Evolutionary conservation across 331 rosid genomes (phyloP), one percentile per base, ranked within the genome.

Genomic region (Phaseolus coccineus): DNA sequence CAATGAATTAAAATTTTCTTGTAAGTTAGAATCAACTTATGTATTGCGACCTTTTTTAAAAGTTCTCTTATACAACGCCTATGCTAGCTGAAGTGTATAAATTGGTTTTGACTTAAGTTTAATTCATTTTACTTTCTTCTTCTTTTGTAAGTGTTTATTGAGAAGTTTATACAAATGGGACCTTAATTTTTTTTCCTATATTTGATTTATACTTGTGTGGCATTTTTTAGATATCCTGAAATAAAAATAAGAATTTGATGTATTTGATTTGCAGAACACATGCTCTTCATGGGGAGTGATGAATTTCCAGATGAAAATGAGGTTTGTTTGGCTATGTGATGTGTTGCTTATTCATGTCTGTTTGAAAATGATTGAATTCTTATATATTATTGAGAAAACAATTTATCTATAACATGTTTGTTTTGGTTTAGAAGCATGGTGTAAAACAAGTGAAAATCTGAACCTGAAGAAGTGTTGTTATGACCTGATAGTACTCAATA

Each of bases 211-310:
- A 27, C 0, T 12, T 64, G 27, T 27, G 44, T 76, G 65, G 3
- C 69, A 39, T 39, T 24, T 58, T 33, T 19, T 40, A 8, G 22
- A 52, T 64, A 39, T 52, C 28, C 10, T 61, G 22, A 5, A 52
- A 71, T 40, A 1, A 67, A 42, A 42, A 19, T 44, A 35, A n/a
- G 27, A 61, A 25, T 75, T 80, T 31, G 59, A 33, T 39, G 59
- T 64, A 7, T 72, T 8, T 84, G 72, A 42, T 76, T 76, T 91
- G 87, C 88, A 96, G 99, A 96, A 82, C 99, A 96, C 85, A 96
- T 96, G 99, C 98, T 96, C 63, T 96, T 96, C 91, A 95, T 95
- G 99, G 99, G 99, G 84, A 95, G 99, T 85, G 82, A 80, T 33
- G 94, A 82, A 28, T 95, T 90, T 90, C 94, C 99, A 3, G 99